phyloP scores from a whole-genome alignment of 331 rosid species.

The Rhamnella rubrinervis region DNA sequence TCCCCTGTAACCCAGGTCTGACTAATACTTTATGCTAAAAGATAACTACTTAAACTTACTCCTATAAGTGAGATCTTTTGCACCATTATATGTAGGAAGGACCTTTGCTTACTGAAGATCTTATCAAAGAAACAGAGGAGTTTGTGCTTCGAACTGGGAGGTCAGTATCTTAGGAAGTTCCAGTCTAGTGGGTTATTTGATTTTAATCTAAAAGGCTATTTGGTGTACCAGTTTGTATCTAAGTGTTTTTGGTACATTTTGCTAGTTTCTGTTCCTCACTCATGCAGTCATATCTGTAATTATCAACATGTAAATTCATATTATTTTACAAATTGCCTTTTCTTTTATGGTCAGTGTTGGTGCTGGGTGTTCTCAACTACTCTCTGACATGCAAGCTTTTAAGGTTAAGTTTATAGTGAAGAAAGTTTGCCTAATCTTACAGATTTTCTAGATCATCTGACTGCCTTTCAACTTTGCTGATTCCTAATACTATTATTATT shows the following conservation, averaged over 20 bases:
- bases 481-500: slow-evolving; percentile 25
- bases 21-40: slow-evolving; percentile 24
- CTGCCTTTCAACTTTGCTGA: slow-evolving; percentile 25
- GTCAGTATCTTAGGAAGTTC: slow-evolving; percentile 42
- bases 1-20: slow-evolving; percentile 91
- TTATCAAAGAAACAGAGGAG: slow-evolving; percentile 92
- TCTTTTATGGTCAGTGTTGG: slow-evolving; percentile 80
- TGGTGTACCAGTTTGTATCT: no score
- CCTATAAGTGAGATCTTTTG: slow-evolving; percentile 30
- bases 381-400: slow-evolving; percentile 99
- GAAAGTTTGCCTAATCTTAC: slow-evolving; percentile 19
- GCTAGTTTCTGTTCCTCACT: background rate
- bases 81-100: slow-evolving; percentile 68
- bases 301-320: background rate
- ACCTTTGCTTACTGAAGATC: slow-evolving; percentile 95
- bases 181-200: slow-evolving; percentile 7
- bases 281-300: background rate
- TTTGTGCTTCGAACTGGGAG: slow-evolving; percentile 98
- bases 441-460: slow-evolving; percentile 15
- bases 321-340: slow-evolving; percentile 28
- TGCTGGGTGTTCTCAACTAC: slow-evolving; percentile 99
- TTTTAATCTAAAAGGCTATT: slow-evolving; percentile 11
- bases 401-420: slow-evolving; percentile 57
- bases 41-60: slow-evolving; percentile 16
- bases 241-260: no score